These are phyloP conservation scores for Melocanna baccifera DNA, from an alignment of 176 grass and related monocot genomes.

Conservation along the genomic window DNA sequence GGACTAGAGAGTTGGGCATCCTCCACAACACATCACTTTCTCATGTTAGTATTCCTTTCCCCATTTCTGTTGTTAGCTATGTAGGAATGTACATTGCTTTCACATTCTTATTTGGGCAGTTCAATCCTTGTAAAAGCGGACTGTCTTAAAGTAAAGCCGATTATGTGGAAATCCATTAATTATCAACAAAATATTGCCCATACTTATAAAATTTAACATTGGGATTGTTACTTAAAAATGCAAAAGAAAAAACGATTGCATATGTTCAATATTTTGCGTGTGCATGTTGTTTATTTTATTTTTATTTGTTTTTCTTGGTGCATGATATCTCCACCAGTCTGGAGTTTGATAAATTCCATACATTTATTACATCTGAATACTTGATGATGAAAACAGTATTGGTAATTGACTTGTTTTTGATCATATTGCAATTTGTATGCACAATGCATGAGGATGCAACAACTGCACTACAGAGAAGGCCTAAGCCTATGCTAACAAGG, in stretches of 20 bases:
- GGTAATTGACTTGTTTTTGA: too few relatives aligned
- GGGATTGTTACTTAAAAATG: neutral
- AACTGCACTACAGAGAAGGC: conserved; percentile 55
- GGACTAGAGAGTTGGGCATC: too few relatives aligned
- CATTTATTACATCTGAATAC: conserved; percentile 3
- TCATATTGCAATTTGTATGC: too few relatives aligned
- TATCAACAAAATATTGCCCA: neutral
- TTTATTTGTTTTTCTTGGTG: neutral
- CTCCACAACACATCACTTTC: conserved; percentile 43
- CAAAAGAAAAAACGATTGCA: too few relatives aligned
- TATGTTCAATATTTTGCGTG: neutral
- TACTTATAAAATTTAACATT: neutral
- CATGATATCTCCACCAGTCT: neutral
- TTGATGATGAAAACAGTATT: neutral
- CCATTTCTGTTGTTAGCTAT: neutral
- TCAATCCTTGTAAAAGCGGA: neutral
- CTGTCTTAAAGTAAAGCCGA: too few relatives aligned
- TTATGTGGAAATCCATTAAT: neutral
- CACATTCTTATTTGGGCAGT: neutral
- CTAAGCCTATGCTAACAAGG: conserved; percentile 72
- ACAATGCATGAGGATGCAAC: too few relatives aligned
- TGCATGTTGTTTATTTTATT: too few relatives aligned
- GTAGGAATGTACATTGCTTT: neutral
- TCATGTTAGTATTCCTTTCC: conserved; percentile 48
- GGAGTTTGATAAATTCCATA: neutral